Evolutionary conservation across 768 basidiomycete species (phyloP).

Genomic region (Cystofilobasidium ferigula): DNA sequence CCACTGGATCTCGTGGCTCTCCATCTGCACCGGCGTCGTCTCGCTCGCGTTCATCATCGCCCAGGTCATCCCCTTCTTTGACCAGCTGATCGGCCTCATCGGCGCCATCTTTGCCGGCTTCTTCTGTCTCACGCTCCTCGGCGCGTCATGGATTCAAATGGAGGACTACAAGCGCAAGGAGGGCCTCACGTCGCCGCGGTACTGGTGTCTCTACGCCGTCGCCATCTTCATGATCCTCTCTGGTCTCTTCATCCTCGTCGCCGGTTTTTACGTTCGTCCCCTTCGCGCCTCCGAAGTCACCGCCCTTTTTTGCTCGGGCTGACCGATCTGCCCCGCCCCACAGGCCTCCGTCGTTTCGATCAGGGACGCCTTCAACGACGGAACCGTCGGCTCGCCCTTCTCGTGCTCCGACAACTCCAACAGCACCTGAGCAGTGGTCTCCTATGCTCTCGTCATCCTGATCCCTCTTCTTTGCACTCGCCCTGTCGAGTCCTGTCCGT

Average conservation of each 20-base stretch:
- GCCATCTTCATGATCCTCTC: constrained; percentile 27
- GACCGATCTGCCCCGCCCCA: not conserved
- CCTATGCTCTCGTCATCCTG: too few species aligned
- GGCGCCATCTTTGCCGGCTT: constrained; percentile 30
- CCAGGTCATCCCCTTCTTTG: constrained; percentile 29
- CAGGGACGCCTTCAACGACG: constrained; percentile 1
- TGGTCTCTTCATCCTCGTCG: constrained; percentile 29
- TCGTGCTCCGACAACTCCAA: constrained; percentile 28
- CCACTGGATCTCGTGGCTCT: constrained; percentile 30
- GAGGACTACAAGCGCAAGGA: constrained; percentile 7
- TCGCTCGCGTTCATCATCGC: constrained; percentile 30
- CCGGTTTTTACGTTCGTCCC: constrained; percentile 25
- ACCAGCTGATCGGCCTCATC: constrained; percentile 23
- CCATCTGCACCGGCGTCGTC: constrained; percentile 1
- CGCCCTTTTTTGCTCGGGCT: not conserved
- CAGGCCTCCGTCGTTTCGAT: constrained; percentile 20
- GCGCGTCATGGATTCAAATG: constrained; percentile 28
- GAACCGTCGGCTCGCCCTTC: constrained; percentile 16
- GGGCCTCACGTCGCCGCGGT: not conserved
- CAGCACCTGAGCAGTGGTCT: too few species aligned
- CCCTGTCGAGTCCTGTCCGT: too few species aligned
- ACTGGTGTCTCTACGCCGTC: constrained; percentile 13
- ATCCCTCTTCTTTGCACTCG: too few species aligned
- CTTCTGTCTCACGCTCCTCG: constrained; percentile 23
- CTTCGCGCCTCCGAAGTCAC: not conserved